These are phyloP conservation scores for Malassezia furfur DNA, from an alignment of 1,284 basidiomycete species.

Conservation along the genomic window DNA sequence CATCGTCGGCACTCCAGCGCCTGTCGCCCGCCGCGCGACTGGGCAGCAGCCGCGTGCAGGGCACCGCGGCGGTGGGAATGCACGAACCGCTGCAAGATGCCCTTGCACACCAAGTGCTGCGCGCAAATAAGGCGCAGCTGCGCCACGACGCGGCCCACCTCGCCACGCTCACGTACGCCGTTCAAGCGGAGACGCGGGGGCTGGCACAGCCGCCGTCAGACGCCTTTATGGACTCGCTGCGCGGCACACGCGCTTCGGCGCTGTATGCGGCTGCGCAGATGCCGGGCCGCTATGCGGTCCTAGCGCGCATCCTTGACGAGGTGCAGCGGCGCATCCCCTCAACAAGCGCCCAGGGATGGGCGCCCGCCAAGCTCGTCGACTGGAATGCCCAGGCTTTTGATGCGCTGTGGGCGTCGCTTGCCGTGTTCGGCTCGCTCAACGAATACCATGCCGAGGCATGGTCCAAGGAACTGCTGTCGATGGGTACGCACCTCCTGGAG, in stretches of 20 bases:
- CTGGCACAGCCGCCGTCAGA: slow-evolving; percentile 1
- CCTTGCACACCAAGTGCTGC: not conserved
- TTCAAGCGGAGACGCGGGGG: not conserved
- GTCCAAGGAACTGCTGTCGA: not conserved
- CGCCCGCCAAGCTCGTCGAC: slow-evolving; percentile 28
- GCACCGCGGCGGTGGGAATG: not conserved
- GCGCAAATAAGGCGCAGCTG: slow-evolving; percentile 3
- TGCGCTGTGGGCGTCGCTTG: slow-evolving; percentile 37
- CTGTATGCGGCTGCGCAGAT: slow-evolving; percentile 12
- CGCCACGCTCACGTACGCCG: not conserved
- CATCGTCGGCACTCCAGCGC: slow-evolving; percentile 8
- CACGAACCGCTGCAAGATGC: not conserved
- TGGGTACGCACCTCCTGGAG: not conserved
- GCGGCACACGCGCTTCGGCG: slow-evolving; percentile 1
- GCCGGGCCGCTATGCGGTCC: slow-evolving; percentile 13
- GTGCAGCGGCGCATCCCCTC: slow-evolving; percentile 7
- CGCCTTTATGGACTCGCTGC: slow-evolving; percentile 3
- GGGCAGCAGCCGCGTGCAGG: slow-evolving; percentile 13
- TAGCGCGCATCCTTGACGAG: slow-evolving; percentile 15
- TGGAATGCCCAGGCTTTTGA: slow-evolving; percentile 31
- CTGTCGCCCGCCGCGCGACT: slow-evolving; percentile 18
- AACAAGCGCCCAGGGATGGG: slow-evolving; percentile 20
- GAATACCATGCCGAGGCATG: slow-evolving; percentile 12
- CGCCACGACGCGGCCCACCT: slow-evolving; percentile 7
- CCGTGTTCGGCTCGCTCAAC: slow-evolving; percentile 22